A percentile compares a stretch with the other conserved stretches of the same genome.
These are phyloP conservation scores for Zangia roseola DNA, from an alignment of 768 basidiomycete genomes.

Conservation along the genomic window DNA sequence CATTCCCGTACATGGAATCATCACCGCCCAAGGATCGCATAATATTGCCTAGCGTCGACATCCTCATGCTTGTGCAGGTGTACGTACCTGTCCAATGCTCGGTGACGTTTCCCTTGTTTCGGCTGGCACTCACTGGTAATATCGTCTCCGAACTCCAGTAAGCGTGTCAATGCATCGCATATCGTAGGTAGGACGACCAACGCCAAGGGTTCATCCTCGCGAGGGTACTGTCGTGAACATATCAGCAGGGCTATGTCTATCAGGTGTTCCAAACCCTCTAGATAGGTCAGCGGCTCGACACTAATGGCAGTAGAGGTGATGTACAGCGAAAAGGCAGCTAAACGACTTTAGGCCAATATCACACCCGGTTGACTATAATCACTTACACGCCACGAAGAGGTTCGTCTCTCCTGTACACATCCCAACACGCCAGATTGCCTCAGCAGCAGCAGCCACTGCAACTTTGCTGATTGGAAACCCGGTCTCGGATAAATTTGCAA, in stretches of 20 bases:
- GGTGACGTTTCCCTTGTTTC: neutral
- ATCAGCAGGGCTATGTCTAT: slow-evolving; percentile 49
- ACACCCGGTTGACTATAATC: neutral
- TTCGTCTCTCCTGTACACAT: slow-evolving; percentile 27
- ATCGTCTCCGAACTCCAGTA: slow-evolving; percentile 32
- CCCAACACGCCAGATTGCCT: slow-evolving; percentile 39
- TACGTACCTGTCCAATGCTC: slow-evolving; percentile 11
- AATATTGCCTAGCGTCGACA: slow-evolving; percentile 40
- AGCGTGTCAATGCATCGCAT: slow-evolving; percentile 45
- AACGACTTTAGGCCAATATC: slow-evolving; percentile 1
- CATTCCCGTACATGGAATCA: slow-evolving; percentile 1
- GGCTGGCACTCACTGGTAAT: slow-evolving; percentile 25
- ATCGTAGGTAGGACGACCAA: slow-evolving; percentile 48
- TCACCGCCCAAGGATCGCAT: slow-evolving; percentile 34
- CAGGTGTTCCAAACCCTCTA: slow-evolving; percentile 48
- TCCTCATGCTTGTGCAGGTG: slow-evolving; percentile 41
- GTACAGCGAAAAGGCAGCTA: slow-evolving; percentile 50
- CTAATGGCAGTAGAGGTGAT: slow-evolving; percentile 29
- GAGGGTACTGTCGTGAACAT: slow-evolving; percentile 42
- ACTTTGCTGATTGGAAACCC: slow-evolving; percentile 7
- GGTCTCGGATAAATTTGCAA: slow-evolving; percentile 13
- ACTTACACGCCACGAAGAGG: slow-evolving; percentile 44
- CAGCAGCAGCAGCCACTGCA: slow-evolving; percentile 24
- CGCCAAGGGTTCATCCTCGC: slow-evolving; percentile 50
- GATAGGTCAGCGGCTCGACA: slow-evolving; percentile 38